Evolutionary conservation across 2,329 filamentous ascomycete species (phyloP).

Genomic region (Monosporascus ibericus): DNA sequence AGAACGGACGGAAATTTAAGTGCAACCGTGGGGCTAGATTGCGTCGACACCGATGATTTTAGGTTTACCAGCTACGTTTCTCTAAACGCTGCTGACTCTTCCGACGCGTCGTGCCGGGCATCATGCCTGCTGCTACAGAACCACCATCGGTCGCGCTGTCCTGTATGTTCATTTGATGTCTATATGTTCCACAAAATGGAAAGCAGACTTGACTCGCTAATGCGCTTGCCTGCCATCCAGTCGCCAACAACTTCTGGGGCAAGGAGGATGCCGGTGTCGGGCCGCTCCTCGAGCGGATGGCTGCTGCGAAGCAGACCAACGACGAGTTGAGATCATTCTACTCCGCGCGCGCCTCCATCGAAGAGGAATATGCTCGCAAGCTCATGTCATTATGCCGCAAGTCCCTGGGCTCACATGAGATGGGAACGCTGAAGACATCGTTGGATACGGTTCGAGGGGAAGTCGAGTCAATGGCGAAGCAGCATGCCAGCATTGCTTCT

Average conservation of each 20-base stretch:
- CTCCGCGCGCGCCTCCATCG: conserved; percentile 80
- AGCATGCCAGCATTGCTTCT: conserved; percentile 79
- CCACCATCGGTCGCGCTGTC: conserved; percentile 61
- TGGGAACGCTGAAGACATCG: conserved; percentile 74
- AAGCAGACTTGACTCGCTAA: conserved; percentile 16
- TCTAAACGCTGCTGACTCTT: neutral
- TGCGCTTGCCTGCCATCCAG: conserved; percentile 34
- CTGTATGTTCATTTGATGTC: conserved; percentile 24
- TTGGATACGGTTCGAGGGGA: conserved; percentile 85
- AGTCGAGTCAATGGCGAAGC: conserved; percentile 88
- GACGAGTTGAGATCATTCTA: conserved; percentile 95
- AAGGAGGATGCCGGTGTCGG: conserved; percentile 95
- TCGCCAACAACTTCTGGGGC: conserved; percentile 99
- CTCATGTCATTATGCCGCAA: conserved; percentile 81
- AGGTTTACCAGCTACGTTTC: neutral
- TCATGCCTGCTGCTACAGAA: conserved; percentile 34
- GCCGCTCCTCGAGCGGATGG: conserved; percentile 90
- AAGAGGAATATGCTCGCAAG: conserved; percentile 94
- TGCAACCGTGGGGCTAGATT: neutral
- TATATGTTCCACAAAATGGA: neutral
- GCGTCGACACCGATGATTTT: neutral
- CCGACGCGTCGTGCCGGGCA: neutral
- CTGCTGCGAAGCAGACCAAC: conserved; percentile 85
- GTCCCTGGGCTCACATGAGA: conserved; percentile 80
- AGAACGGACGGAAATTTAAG: neutral